Base-by-base conservation (phyloP, 208 protist genomes). In the Trypanosoma rangeli region DNA sequence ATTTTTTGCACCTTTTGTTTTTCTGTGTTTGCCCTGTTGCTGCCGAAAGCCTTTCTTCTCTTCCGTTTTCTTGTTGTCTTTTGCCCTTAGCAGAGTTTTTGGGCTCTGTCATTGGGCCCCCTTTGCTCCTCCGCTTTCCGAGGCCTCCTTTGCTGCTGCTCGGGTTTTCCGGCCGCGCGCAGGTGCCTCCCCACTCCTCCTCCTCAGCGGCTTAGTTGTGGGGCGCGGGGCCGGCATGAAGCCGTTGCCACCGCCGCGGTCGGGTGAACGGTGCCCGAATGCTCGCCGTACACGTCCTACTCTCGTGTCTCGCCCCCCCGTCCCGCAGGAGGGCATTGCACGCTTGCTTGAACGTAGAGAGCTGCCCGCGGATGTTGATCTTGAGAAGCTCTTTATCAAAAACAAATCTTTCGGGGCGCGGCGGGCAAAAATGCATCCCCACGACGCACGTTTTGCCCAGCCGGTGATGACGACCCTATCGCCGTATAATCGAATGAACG, bases 391-490 rank as follows among this genome's bases (percentile, higher is more conserved):
- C 42, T 81, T 96, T 20, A 86, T 82, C 13, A 78, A 58, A 9
- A 86, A 83, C 20, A 86, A 81, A 1, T 79, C 85, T 0, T 88
- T 95, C 69, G 76, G 70, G 3, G 76, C 90, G 1, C 46, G 60
- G 26, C 67, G 62, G 28, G 84, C 79, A 12, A 76, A 71, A 24
- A 39, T 92, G 22, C 79, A 88, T 64, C 55, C 68, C 0, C 29
- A 54, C 1, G 37, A 24, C 33, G 53, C 53, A n/a, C 57, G 63
- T 15, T 39, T 75, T 3, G 61, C 15, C 5, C 37, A 54, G 13
- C 31, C n/a, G 7, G 79, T 92, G 18, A 90, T 93, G 86, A 95
- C 90, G 13, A 80, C 86, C 44, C 67, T 64, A 0, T 90, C 86
- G 0, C 83, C 83, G 42, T 93, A 85, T 58, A 85, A 61, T 62